Evolutionary conservation across 495 filamentous ascomycete genomes (phyloP).

Genomic region (Podospora sp.): DNA sequence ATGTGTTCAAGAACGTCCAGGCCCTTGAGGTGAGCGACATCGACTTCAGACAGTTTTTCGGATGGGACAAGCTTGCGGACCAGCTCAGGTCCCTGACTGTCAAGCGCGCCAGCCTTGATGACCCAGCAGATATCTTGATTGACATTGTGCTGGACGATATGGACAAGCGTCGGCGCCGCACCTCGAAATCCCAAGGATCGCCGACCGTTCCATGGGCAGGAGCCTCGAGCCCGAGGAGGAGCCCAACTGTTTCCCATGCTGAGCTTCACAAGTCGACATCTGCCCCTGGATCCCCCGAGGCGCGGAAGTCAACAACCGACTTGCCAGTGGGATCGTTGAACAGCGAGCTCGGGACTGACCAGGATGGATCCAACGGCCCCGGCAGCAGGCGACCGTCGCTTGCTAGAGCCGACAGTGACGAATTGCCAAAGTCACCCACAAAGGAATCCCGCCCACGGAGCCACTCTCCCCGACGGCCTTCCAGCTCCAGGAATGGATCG

Average conservation of each 20-base stretch:
- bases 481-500: conserved; percentile 70
- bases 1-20: conserved; percentile 94
- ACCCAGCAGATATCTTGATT: conserved; percentile 85
- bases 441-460: conserved; percentile 63
- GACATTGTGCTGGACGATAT: conserved; percentile 95
- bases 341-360: conserved; percentile 46
- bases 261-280: conserved; percentile 62
- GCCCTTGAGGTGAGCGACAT: conserved; percentile 91
- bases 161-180: conserved; percentile 83
- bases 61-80: conserved; percentile 92
- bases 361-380: conserved; percentile 32
- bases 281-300: conserved; percentile 67
- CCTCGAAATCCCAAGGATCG: conserved; percentile 80
- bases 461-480: conserved; percentile 75
- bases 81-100: conserved; percentile 88
- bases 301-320: conserved; percentile 48
- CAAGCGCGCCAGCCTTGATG: conserved; percentile 83
- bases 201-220: conserved; percentile 68
- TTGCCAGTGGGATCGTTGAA: conserved; percentile 48
- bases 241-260: conserved; percentile 55
- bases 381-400: conserved; percentile 46
- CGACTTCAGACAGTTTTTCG: conserved; percentile 94
- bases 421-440: conserved; percentile 38
- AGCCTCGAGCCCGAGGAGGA: conserved; percentile 59
- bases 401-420: conserved; percentile 43